Percentiles rank a stretch among this genome's conserved stretches.
Evolutionary conservation across 768 basidiomycete species (phyloP).

Genomic region (Mycena maculata): DNA sequence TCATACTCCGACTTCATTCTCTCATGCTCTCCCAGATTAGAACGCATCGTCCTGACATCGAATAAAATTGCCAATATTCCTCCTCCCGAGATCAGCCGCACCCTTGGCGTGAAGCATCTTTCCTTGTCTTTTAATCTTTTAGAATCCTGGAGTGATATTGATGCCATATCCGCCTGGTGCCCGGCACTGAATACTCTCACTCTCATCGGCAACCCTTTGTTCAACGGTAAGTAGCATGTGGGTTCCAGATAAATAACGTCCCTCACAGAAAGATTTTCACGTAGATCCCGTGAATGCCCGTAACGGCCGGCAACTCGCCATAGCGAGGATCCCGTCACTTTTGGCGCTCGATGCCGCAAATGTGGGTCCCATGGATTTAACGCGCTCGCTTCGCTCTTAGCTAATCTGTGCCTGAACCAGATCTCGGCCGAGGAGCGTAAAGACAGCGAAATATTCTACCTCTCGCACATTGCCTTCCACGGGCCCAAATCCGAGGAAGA

Average conservation of each 20-base stretch:
- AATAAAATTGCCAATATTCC: constrained; percentile 70
- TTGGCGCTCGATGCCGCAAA: constrained; percentile 69
- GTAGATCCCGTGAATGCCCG: constrained; percentile 52
- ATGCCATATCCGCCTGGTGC: constrained; percentile 75
- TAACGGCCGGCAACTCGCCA: constrained; percentile 66
- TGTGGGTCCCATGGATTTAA: constrained; percentile 54
- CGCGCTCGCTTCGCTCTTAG: background rate
- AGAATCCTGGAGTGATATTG: constrained; percentile 68
- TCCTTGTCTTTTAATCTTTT: constrained; percentile 74
- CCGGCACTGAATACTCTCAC: constrained; percentile 72
- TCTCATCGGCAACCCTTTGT: constrained; percentile 72
- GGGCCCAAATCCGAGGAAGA: constrained; percentile 56
- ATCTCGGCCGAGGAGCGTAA: constrained; percentile 75
- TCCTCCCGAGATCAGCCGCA: constrained; percentile 43
- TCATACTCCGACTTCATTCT: constrained; percentile 18
- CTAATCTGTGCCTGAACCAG: constrained; percentile 49
- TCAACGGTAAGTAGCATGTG: constrained; percentile 55
- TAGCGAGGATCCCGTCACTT: constrained; percentile 78
- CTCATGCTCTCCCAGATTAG: constrained; percentile 57
- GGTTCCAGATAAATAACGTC: background rate
- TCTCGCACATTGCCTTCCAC: constrained; percentile 69
- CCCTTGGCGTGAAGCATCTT: constrained; percentile 63
- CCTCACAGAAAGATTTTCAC: background rate
- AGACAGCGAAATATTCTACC: constrained; percentile 88
- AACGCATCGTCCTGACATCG: constrained; percentile 72